Conservation (phyloP, 106 monocot species). For the Dendrobium catenatum region DNA sequence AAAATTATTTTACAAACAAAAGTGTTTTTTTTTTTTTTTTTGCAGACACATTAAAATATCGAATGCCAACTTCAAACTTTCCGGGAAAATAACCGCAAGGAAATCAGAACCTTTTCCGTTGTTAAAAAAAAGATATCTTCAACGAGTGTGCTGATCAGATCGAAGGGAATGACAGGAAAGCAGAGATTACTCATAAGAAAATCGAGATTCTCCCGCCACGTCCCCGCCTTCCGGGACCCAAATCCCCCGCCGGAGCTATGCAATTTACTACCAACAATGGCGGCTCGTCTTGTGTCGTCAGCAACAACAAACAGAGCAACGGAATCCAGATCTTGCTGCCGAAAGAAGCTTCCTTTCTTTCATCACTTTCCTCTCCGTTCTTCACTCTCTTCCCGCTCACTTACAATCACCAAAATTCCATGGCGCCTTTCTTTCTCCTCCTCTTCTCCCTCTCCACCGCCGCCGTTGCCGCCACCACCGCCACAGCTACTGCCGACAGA, state of each 20-base stretch:
- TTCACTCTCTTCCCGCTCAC: slow-evolving; percentile 2
- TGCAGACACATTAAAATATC: too few species aligned
- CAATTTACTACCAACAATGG: background rate
- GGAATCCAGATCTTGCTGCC: slow-evolving; percentile 18
- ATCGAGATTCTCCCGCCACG: slow-evolving; percentile 7
- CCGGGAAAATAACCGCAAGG: too few species aligned
- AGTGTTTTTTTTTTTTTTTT: too few species aligned
- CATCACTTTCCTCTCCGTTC: background rate
- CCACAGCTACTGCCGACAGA: background rate
- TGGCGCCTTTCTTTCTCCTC: slow-evolving; percentile 2
- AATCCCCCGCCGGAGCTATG: background rate
- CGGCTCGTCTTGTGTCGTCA: slow-evolving; percentile 14
- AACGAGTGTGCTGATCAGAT: background rate
- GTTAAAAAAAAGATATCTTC: too few species aligned
- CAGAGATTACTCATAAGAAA: background rate
- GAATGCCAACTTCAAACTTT: too few species aligned
- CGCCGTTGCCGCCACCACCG: background rate
- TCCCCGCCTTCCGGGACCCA: background rate
- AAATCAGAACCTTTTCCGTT: too few species aligned
- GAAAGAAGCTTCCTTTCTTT: slow-evolving; percentile 11
- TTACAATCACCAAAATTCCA: background rate
- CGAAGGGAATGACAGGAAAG: slow-evolving; percentile 8
- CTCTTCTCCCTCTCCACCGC: background rate
- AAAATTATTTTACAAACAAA: too few species aligned
- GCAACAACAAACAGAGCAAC: background rate